Evolutionary conservation across 2,329 filamentous ascomycete genomes (phyloP), one percentile per base, ranked within the genome.

Genomic region (Dothiorella sarmentorum): DNA sequence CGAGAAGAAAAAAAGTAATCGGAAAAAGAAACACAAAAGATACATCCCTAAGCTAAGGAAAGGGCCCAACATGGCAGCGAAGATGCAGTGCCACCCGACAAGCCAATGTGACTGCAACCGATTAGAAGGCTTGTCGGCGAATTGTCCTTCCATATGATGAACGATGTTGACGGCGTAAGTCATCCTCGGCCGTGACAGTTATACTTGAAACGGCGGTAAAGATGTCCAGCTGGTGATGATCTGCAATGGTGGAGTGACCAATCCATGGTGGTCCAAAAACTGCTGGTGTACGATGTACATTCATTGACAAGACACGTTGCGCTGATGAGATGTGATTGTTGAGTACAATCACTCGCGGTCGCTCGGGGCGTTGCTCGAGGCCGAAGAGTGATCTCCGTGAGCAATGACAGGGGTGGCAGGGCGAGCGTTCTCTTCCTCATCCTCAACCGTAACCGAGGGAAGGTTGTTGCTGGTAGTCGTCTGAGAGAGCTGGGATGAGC

Each of bases 361-460:
- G 47, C 57, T 59, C 17, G 57, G 35, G 20, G 57, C 57, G 15
- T 59, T 59, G 57, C 57, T 59, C n/a, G 57, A 59, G n/a, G 57
- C 27, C 27, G 57, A 55, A 4, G 57, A 59, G 33, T 59, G 57
- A n/a, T 59, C 57, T 33, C 57, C 57, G 11, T 59, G 57, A 45
- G 57, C 57, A 31, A 59, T 59, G 38, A 59, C 57, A 22, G 57
- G 57, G 27, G 57, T 59, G 27, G 40, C 35, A n/a, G 57, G 57
- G 40, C 57, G 57, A 40, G 57, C 17, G 38, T 55, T 53, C 7
- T 53, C 57, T 7, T 59, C 57, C 31, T 57, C 55, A 35, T 38
- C 27, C 42, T 59, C 47, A 9, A 59, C 49, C 29, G 13, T 52
- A 6, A 59, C 57, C 3, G 49, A 43, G n/a, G 57, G 57, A 31